A percentile compares a stretch with the other conserved stretches of the same genome.
Evolutionary conservation across 2,329 filamentous ascomycete species (phyloP).

Genomic region (Fusarium circinatum): DNA sequence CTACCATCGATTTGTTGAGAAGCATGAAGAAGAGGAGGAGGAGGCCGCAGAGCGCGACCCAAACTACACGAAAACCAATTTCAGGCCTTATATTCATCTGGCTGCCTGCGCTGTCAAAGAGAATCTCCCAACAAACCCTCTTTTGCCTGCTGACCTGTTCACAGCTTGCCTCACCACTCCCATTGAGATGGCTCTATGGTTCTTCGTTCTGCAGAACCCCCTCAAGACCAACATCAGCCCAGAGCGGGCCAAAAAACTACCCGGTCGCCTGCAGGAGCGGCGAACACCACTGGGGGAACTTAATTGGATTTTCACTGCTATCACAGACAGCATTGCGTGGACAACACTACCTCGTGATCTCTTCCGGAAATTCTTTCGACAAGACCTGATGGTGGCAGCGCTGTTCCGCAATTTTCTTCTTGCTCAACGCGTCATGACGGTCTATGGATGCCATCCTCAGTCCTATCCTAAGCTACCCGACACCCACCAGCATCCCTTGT

Average conservation of each 20-base stretch:
- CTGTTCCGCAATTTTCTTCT: slow-evolving; percentile 96
- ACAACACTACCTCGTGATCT: slow-evolving; percentile 89
- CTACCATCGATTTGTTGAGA: slow-evolving; percentile 93
- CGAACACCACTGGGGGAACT: slow-evolving; percentile 94
- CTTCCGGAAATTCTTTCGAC: slow-evolving; percentile 96
- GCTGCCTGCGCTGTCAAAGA: slow-evolving; percentile 92
- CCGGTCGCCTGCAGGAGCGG: slow-evolving; percentile 90
- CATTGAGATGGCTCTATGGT: slow-evolving; percentile 96
- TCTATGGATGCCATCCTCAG: slow-evolving; percentile 94
- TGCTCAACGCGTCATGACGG: slow-evolving; percentile 93
- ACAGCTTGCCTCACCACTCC: slow-evolving; percentile 96
- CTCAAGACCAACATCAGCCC: slow-evolving; percentile 74
- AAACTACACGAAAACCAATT: slow-evolving; percentile 81
- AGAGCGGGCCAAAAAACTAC: slow-evolving; percentile 87
- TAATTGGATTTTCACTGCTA: slow-evolving; percentile 99
- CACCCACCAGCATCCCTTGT: slow-evolving; percentile 92
- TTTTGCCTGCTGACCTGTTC: slow-evolving; percentile 93
- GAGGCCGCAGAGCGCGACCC: slow-evolving; percentile 81
- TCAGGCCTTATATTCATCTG: slow-evolving; percentile 81
- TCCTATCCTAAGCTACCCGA: slow-evolving; percentile 93
- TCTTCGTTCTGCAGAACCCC: slow-evolving; percentile 94
- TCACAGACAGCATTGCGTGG: slow-evolving; percentile 99
- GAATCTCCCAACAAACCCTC: slow-evolving; percentile 92
- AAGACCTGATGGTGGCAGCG: slow-evolving; percentile 99
- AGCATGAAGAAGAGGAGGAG: slow-evolving; percentile 89